These are phyloP conservation scores for Vigna unguiculata DNA, from an alignment of 306 rosid genomes.

Conservation along the genomic window DNA sequence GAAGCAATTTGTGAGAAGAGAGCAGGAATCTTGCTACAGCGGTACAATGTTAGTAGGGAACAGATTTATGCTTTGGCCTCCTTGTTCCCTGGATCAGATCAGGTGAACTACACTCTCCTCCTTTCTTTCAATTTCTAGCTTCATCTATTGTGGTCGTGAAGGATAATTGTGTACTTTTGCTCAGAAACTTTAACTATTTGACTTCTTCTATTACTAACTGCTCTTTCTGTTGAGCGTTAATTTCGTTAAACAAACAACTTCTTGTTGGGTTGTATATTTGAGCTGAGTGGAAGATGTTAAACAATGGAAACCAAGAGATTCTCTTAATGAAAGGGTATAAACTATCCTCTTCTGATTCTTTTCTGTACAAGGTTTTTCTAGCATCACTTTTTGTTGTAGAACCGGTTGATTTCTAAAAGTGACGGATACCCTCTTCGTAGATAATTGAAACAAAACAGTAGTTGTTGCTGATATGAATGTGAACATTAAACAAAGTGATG, in stretches of 20 bases:
- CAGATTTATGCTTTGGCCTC: slow-evolving; percentile 71
- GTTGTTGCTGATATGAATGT: slow-evolving; percentile 32
- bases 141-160: slow-evolving; percentile 14
- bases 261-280: slow-evolving; percentile 34
- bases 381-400: slow-evolving; percentile 20
- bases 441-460: slow-evolving; percentile 18
- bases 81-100: slow-evolving; percentile 75
- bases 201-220: slow-evolving; percentile 28
- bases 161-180: slow-evolving; percentile 3
- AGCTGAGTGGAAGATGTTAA: slow-evolving; percentile 31
- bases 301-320: slow-evolving; percentile 27
- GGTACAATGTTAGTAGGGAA: slow-evolving; percentile 72
- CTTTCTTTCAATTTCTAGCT: slow-evolving; percentile 31
- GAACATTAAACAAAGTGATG: slow-evolving; percentile 33
- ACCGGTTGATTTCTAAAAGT: slow-evolving; percentile 14
- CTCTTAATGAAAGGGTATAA: slow-evolving; percentile 22
- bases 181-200: slow-evolving; percentile 18
- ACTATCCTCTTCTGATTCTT: slow-evolving; percentile 15
- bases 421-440: neutral
- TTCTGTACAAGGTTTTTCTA: slow-evolving; percentile 31
- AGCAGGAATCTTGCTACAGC: slow-evolving; percentile 62
- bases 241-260: slow-evolving; percentile 26
- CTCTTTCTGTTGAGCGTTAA: slow-evolving; percentile 15
- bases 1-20: slow-evolving; percentile 57
- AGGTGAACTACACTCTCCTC: slow-evolving; percentile 57